Evolutionary conservation across 768 basidiomycete species (phyloP).

Genomic region (Hericium rajendrae): DNA sequence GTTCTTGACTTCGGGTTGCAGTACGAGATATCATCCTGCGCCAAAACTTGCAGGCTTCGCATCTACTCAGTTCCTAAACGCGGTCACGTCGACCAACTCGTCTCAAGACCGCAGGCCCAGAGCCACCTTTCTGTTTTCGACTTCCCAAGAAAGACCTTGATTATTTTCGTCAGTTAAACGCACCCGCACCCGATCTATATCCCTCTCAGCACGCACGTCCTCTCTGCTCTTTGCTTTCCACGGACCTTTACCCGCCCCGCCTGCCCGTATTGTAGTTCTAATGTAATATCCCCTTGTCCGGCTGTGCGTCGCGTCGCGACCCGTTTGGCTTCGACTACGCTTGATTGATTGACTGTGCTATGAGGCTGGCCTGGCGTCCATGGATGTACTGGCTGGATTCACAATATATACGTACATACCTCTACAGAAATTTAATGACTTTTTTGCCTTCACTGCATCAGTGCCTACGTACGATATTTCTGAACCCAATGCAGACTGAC

Average conservation of each 20-base stretch:
- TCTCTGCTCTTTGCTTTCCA: background rate
- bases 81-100: background rate
- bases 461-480: too few relatives aligned
- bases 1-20: slow-evolving; percentile 16
- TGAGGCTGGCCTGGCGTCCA: background rate
- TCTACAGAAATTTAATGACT: background rate
- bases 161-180: too few relatives aligned
- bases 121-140: background rate
- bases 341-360: too few relatives aligned
- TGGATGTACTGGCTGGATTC: background rate
- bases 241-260: too few relatives aligned
- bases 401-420: background rate
- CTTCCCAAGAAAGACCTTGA: background rate
- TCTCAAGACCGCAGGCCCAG: background rate
- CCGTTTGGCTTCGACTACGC: too few relatives aligned
- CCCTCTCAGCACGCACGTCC: background rate
- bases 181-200: background rate
- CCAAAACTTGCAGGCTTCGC: slow-evolving; percentile 33
- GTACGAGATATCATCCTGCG: slow-evolving; percentile 56
- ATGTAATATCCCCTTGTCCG: background rate
- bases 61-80: background rate
- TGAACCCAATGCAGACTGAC: too few relatives aligned
- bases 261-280: background rate
- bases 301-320: background rate
- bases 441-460: too few relatives aligned